phyloP scores from a whole-genome alignment of 2,329 filamentous ascomycete species.

The Botryotinia calthae region DNA sequence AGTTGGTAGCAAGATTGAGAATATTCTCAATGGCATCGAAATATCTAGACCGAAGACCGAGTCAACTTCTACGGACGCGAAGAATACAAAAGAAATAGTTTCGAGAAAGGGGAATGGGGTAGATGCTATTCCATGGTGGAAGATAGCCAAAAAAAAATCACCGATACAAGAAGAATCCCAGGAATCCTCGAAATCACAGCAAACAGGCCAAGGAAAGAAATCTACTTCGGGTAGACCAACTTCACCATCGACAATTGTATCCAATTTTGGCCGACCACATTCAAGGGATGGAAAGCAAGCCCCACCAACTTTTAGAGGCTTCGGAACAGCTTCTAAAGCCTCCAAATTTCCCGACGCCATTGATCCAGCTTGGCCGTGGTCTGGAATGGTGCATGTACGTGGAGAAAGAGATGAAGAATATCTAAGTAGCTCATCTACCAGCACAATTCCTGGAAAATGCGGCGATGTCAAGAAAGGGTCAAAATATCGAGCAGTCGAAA shows the following conservation, averaged over 20 bases:
- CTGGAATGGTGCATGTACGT: slow-evolving; percentile 62
- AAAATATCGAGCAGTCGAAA: slow-evolving; percentile 34
- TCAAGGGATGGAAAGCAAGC: slow-evolving; percentile 38
- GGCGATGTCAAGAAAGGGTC: slow-evolving; percentile 28
- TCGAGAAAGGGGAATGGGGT: slow-evolving; percentile 5
- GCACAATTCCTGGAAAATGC: background rate
- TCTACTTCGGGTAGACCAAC: background rate
- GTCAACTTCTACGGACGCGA: background rate
- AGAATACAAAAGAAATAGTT: slow-evolving; percentile 3
- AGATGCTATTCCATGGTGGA: slow-evolving; percentile 22
- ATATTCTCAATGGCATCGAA: slow-evolving; percentile 50
- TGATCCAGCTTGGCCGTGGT: slow-evolving; percentile 70
- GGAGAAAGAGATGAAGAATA: slow-evolving; percentile 38
- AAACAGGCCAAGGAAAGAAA: background rate
- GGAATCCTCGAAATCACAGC: slow-evolving; percentile 8
- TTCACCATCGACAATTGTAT: slow-evolving; percentile 17
- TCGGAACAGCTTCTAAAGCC: slow-evolving; percentile 31
- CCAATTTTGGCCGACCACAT: slow-evolving; percentile 1
- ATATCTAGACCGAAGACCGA: background rate
- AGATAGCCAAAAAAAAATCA: slow-evolving; percentile 18
- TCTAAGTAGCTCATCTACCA: background rate
- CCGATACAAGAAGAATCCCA: background rate
- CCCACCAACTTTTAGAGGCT: slow-evolving; percentile 27
- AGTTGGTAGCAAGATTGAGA: slow-evolving; percentile 60
- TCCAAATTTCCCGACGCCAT: slow-evolving; percentile 64